These are phyloP conservation scores for Hirsutella minnesotensis DNA, from an alignment of 2,329 filamentous ascomycete species.

Conservation along the genomic window DNA sequence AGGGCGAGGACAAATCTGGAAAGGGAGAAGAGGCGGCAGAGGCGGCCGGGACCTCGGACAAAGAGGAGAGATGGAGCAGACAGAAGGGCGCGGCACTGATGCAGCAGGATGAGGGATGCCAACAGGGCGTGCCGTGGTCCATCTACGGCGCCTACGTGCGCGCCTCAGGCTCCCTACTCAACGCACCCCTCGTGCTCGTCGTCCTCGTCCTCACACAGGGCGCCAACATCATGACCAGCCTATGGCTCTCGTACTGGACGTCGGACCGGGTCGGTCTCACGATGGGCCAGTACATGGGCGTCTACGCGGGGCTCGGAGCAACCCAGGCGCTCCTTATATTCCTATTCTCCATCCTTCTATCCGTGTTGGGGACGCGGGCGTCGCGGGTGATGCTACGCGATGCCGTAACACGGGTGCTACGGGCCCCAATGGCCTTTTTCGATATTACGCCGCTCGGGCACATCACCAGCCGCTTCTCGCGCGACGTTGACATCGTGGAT, in stretches of 20 bases:
- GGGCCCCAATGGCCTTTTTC: conserved; percentile 76
- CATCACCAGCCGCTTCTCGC: conserved; percentile 92
- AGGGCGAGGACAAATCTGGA: no score
- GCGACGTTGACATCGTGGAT: conserved; percentile 95
- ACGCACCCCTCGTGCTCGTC: conserved; percentile 50
- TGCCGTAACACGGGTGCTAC: conserved; percentile 64
- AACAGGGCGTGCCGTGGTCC: conserved; percentile 65
- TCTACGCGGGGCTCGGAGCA: conserved; percentile 59
- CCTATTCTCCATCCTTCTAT: conserved; percentile 66
- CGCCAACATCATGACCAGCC: conserved; percentile 72
- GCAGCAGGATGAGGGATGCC: conserved; percentile 59
- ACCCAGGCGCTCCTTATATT: conserved; percentile 67
- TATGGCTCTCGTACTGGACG: conserved; percentile 95
- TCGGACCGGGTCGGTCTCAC: conserved; percentile 60
- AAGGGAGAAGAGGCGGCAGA: no score
- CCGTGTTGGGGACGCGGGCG: conserved; percentile 66
- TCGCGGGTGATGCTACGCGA: conserved; percentile 71
- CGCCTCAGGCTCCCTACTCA: conserved; percentile 60
- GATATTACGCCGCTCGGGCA: conserved; percentile 91
- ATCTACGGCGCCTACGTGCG: conserved; percentile 69
- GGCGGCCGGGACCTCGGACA: no score
- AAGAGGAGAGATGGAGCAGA: no score
- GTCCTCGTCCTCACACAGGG: conserved; percentile 64
- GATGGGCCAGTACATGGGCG: conserved; percentile 59
- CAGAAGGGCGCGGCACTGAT: no score